A percentile compares a stretch with the other conserved stretches of the same genome.
These are phyloP conservation scores for Trichoderma breve DNA, from an alignment of 2,329 filamentous ascomycete species.

Conservation along the genomic window DNA sequence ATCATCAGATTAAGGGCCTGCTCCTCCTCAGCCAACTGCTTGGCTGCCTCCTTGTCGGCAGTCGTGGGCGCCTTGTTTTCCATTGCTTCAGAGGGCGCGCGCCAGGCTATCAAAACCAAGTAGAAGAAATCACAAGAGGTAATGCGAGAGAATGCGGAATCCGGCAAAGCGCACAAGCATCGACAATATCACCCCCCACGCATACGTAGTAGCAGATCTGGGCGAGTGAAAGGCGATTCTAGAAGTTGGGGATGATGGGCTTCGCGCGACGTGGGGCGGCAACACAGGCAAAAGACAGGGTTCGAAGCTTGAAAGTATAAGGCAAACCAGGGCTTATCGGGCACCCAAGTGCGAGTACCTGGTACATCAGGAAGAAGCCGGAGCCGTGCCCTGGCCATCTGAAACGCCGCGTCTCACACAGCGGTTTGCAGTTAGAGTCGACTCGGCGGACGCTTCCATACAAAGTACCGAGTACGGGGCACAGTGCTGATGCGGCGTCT, in stretches of 20 bases:
- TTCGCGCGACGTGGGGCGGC: constrained; percentile 12
- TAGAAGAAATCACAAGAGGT: not conserved
- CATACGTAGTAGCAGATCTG: constrained; percentile 3
- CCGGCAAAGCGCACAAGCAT: not conserved
- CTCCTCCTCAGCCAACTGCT: constrained; percentile 45
- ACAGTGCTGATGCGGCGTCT: not conserved
- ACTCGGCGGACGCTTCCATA: not conserved
- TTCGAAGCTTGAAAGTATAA: not conserved
- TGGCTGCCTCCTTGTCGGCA: constrained; percentile 25
- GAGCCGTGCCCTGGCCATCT: not conserved
- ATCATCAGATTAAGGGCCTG: constrained; percentile 49
- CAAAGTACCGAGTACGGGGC: not conserved
- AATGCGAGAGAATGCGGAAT: not conserved
- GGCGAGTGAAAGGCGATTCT: constrained; percentile 16
- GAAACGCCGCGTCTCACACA: not conserved
- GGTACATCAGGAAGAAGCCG: not conserved
- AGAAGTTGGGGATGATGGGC: constrained; percentile 17
- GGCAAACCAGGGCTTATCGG: not conserved
- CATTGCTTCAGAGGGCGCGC: not conserved
- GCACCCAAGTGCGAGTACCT: not conserved
- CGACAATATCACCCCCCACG: constrained; percentile 5
- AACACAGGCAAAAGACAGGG: not conserved
- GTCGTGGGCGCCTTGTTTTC: constrained; percentile 24
- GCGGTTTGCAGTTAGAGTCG: not conserved
- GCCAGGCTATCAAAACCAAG: not conserved